These are phyloP conservation scores for Brassica juncea DNA, from an alignment of 345 rosid genomes.

Conservation along the genomic window DNA sequence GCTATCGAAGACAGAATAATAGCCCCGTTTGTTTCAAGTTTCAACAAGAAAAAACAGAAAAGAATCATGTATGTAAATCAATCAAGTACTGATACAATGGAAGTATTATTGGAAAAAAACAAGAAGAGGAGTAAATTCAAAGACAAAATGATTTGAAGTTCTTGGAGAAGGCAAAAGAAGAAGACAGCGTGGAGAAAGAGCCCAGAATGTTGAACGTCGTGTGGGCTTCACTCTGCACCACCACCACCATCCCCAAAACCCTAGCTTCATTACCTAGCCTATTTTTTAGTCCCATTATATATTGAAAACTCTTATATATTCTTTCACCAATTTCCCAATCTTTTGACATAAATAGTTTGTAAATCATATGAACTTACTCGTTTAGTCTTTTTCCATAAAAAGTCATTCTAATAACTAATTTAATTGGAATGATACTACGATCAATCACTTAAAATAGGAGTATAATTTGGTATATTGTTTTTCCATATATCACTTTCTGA, in stretches of 20 bases:
- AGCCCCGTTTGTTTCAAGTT: constrained; percentile 33
- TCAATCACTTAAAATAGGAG: background rate
- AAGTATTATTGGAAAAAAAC: constrained; percentile 41
- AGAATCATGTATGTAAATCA: constrained; percentile 34
- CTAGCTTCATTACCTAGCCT: constrained; percentile 40
- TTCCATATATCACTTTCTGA: no score
- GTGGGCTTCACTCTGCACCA: constrained; percentile 53
- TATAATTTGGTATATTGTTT: no score
- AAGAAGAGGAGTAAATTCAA: constrained; percentile 72
- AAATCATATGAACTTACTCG: background rate
- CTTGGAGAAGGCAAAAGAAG: constrained; percentile 73
- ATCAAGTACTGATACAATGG: constrained; percentile 28
- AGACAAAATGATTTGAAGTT: constrained; percentile 95
- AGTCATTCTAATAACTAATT: background rate
- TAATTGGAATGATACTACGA: background rate
- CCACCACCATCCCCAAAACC: constrained; percentile 37
- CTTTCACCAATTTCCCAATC: constrained; percentile 2
- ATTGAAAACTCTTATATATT: background rate
- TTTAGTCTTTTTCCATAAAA: background rate
- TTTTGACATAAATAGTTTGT: background rate
- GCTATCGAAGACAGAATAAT: constrained; percentile 23
- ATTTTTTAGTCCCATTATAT: constrained; percentile 15
- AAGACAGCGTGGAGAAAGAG: constrained; percentile 71
- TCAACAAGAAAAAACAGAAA: constrained; percentile 40
- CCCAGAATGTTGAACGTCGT: constrained; percentile 66